Conservation (phyloP, 2,329 filamentous ascomycete genomes). For the Mariannaea sp. region DNA sequence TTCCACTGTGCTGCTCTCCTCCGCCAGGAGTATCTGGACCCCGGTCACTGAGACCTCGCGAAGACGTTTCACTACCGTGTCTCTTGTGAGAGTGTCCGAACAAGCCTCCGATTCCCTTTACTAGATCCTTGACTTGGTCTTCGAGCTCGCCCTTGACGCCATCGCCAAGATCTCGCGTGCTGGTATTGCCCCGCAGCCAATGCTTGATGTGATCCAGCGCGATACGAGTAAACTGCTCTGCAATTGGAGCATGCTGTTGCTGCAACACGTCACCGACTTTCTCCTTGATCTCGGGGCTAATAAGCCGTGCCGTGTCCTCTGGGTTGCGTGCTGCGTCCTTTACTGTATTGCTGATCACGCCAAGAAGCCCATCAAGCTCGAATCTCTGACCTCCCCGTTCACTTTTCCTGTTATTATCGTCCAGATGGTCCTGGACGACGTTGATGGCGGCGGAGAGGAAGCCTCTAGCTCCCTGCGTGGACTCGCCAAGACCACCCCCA, state of each 20-base stretch:
- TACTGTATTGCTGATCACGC: slow-evolving; percentile 48
- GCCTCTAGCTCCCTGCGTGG: slow-evolving; percentile 40
- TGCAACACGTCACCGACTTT: slow-evolving; percentile 47
- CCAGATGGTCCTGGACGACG: slow-evolving; percentile 48
- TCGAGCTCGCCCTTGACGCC: slow-evolving; percentile 51
- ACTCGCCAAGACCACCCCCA: slow-evolving; percentile 31
- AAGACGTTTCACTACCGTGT: slow-evolving; percentile 39
- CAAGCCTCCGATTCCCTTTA: slow-evolving; percentile 49
- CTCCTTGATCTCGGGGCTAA: slow-evolving; percentile 54
- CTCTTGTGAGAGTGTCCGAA: slow-evolving; percentile 49
- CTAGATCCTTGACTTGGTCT: slow-evolving; percentile 50
- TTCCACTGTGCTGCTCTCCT: slow-evolving; percentile 35
- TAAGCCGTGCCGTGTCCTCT: slow-evolving; percentile 51
- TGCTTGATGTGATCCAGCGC: slow-evolving; percentile 53
- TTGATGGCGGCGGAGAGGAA: slow-evolving; percentile 50
- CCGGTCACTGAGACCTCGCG: slow-evolving; percentile 41
- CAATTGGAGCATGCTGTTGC: slow-evolving; percentile 49
- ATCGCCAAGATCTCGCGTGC: slow-evolving; percentile 48
- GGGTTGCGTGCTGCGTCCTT: slow-evolving; percentile 52
- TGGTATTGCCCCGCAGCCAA: slow-evolving; percentile 51
- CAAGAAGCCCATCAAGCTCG: slow-evolving; percentile 50
- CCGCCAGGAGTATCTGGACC: slow-evolving; percentile 37
- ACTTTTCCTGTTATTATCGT: slow-evolving; percentile 37
- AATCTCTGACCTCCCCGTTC: slow-evolving; percentile 41
- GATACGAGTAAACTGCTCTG: slow-evolving; percentile 52